phyloP scores from a whole-genome alignment of 257 asterid species.

The Ehretia macrophylla region DNA sequence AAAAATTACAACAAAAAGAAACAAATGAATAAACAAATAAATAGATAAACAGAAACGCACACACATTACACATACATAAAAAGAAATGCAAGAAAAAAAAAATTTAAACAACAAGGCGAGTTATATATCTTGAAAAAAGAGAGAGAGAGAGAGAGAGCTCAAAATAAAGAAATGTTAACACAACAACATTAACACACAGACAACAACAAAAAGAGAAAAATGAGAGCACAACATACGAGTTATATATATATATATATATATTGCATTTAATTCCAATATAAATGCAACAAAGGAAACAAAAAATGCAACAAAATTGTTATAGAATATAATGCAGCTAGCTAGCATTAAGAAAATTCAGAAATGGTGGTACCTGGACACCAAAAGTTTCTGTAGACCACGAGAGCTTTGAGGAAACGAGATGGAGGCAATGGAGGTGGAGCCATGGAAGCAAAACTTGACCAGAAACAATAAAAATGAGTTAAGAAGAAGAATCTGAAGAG shows the following conservation, averaged over 20 bases:
- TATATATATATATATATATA: too few relatives aligned
- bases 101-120: not conserved
- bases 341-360: not conserved
- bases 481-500: constrained; percentile 1
- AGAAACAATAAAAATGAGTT: constrained; percentile 2
- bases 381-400: constrained; percentile 25
- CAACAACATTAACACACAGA: not conserved
- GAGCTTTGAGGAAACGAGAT: constrained; percentile 21
- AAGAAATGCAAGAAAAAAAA: not conserved
- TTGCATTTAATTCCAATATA: too few relatives aligned
- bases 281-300: not conserved
- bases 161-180: too few relatives aligned
- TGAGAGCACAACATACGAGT: not conserved
- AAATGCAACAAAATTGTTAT: not conserved
- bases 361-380: constrained; percentile 9
- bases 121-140: constrained; percentile 1
- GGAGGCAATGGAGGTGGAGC: constrained; percentile 14
- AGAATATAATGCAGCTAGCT: too few relatives aligned
- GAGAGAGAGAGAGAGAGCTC: too few relatives aligned
- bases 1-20: too few relatives aligned
- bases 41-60: not conserved
- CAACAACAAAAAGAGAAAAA: not conserved
- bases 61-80: constrained; percentile 1
- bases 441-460: constrained; percentile 8
- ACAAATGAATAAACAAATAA: not conserved